Percentiles rank a stretch among this genome's conserved stretches.
phyloP scores from a whole-genome alignment of 164 flowering plant species.

The Chloranthus sessilifolius region DNA sequence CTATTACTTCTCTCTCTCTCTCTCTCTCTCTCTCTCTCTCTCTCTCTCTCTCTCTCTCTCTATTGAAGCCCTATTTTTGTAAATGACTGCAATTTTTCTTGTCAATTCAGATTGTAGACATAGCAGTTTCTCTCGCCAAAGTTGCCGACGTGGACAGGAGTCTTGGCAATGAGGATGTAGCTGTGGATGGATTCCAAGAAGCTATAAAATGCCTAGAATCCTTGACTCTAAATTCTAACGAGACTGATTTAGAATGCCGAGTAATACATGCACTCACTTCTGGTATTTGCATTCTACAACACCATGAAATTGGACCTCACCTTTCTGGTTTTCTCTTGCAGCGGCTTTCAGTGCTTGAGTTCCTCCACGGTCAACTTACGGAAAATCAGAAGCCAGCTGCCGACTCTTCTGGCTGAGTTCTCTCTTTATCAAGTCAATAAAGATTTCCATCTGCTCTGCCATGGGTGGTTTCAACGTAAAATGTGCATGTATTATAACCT shows the following conservation, averaged over 20 bases:
- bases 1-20: too few species aligned
- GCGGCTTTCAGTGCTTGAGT: conserved; percentile 72
- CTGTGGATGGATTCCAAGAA: conserved; percentile 68
- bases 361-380: conserved; percentile 52
- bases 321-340: conserved; percentile 22
- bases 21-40: too few species aligned
- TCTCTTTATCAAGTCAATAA: not conserved
- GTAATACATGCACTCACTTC: conserved; percentile 27
- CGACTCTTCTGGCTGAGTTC: conserved; percentile 1
- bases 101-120: conserved; percentile 53
- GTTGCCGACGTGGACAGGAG: conserved; percentile 89
- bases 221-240: conserved; percentile 46
- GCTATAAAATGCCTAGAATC: conserved; percentile 66
- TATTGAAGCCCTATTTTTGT: too few species aligned
- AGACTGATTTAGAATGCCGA: conserved; percentile 56
- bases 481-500: conserved; percentile 1
- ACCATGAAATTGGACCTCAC: not conserved
- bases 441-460: too few species aligned
- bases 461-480: too few species aligned
- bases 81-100: too few species aligned
- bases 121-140: conserved; percentile 88
- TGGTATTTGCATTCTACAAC: not conserved
- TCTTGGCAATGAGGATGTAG: conserved; percentile 56
- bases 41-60: too few species aligned
- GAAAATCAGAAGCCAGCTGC: conserved; percentile 15